phyloP scores from a whole-genome alignment of 352 stramenopile genomes.

The Phytophthora chlamydospora region DNA sequence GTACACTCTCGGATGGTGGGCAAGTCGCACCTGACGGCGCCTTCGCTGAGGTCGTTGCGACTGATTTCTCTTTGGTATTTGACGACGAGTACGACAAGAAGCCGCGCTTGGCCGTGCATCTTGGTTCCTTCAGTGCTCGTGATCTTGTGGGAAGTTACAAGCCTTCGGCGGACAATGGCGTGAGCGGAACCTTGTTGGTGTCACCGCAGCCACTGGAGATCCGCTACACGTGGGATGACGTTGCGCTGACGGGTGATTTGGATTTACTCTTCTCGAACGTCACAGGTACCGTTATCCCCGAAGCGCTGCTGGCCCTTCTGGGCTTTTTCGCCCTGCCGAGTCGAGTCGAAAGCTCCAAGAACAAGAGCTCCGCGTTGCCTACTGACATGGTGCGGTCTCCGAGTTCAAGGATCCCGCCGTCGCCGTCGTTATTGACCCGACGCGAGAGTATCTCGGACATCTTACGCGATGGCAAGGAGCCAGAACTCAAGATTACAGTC shows the following conservation, averaged over 20 bases:
- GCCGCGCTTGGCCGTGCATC: slow-evolving; percentile 45
- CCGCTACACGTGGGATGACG: slow-evolving; percentile 68
- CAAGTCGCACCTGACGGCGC: slow-evolving; percentile 2
- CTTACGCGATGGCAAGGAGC: slow-evolving; percentile 44
- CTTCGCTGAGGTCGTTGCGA: slow-evolving; percentile 41
- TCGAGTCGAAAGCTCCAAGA: slow-evolving; percentile 3
- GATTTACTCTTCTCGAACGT: slow-evolving; percentile 57
- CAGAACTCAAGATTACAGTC: slow-evolving; percentile 57
- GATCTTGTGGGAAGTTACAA: slow-evolving; percentile 44
- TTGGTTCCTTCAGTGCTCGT: slow-evolving; percentile 46
- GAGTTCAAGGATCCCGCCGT: slow-evolving; percentile 11
- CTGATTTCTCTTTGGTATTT: slow-evolving; percentile 42
- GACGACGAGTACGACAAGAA: slow-evolving; percentile 50
- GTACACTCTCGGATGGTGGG: slow-evolving; percentile 5
- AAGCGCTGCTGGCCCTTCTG: slow-evolving; percentile 47
- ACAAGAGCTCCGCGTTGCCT: neutral
- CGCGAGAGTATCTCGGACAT: slow-evolving; percentile 65
- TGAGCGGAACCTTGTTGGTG: slow-evolving; percentile 41
- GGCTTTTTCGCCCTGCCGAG: slow-evolving; percentile 61
- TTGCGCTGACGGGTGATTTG: slow-evolving; percentile 45
- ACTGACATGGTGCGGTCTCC: slow-evolving; percentile 3
- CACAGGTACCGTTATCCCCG: slow-evolving; percentile 58
- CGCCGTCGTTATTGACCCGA: slow-evolving; percentile 31
- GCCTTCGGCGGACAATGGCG: neutral
- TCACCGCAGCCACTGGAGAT: slow-evolving; percentile 52